A percentile compares a stretch with the other conserved stretches of the same genome.
Conservation (phyloP, 129 eudicot species). For the Lonicera japonica region DNA sequence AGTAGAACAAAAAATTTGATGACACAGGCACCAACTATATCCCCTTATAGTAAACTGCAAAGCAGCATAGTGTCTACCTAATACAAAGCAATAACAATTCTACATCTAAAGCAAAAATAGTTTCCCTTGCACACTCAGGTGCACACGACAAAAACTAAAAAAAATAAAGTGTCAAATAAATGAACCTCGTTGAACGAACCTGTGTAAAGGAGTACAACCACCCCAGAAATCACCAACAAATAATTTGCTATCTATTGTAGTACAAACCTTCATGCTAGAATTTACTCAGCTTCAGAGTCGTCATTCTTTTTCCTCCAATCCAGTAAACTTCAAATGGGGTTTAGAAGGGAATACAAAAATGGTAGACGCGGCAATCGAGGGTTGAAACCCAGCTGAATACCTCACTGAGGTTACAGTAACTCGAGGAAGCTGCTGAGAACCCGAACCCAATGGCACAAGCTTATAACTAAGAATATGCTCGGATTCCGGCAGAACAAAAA, state of each 20-base stretch:
- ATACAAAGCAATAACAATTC: too few relatives aligned
- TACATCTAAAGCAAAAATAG: too few relatives aligned
- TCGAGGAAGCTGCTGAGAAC: slow-evolving; percentile 76
- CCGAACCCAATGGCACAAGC: slow-evolving; percentile 73
- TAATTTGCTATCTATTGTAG: too few relatives aligned
- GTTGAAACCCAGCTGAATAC: slow-evolving; percentile 72
- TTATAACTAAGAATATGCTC: slow-evolving; percentile 57
- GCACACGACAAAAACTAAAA: too few relatives aligned
- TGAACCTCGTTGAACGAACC: too few relatives aligned
- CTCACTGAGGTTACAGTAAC: slow-evolving; percentile 63
- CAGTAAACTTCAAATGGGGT: slow-evolving; percentile 47
- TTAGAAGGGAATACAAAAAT: slow-evolving; percentile 78
- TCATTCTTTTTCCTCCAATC: slow-evolving; percentile 12
- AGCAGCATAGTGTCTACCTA: too few relatives aligned
- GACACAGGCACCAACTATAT: too few relatives aligned
- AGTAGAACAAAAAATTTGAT: too few relatives aligned
- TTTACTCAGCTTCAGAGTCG: slow-evolving; percentile 31
- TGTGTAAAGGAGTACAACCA: neutral
- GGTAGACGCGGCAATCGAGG: slow-evolving; percentile 64
- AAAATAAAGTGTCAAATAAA: too few relatives aligned
- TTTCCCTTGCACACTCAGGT: too few relatives aligned
- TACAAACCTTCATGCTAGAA: slow-evolving; percentile 1
- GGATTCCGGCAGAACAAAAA: slow-evolving; percentile 68
- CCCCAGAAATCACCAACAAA: neutral
- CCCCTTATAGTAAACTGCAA: too few relatives aligned